Base-by-base conservation (phyloP, 169 alveolate genomes). In the Eimeria praecox region DNA sequence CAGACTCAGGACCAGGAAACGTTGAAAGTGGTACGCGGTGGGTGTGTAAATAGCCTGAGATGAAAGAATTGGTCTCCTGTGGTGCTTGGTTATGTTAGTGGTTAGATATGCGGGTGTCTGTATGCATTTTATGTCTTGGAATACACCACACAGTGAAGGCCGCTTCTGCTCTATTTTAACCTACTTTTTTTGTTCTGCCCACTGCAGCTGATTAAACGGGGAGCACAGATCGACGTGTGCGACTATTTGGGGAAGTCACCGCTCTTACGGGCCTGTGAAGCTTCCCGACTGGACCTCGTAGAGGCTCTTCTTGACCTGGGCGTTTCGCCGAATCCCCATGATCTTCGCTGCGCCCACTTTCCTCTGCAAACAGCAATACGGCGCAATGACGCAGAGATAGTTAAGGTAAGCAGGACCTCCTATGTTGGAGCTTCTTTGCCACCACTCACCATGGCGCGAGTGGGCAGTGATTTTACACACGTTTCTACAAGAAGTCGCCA, bases 171-270 rank as follows among this genome's bases (percentile, higher is more conserved):
- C 2, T 66, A 0, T 66, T 62, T 62, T 62, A 3, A 10, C 78
- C 44, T 66, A 66, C 78, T 20, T 3, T 54, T 52, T 30, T 64
- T 38, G 90, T 66, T 30, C 46, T 56, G 1, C 22, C 8, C 20
- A 52, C 27, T 42, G 78, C 95, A 88, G 95, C 96, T 98, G 82
- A 86, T 98, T 33, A 97, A 96, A 78, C 94, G 98, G 64, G 99
- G 99, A 22, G 99, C 99, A 38, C 96, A 98, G 82, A 96, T 98
- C 40, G 98, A 97, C 90, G 96, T 97, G 4, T 97, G 98, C 97
- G 98, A 98, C 95, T 97, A 97, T 89, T 80, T 98, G 92, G 98
- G 98, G 35, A 97, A 98, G 80, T 97, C 98, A 3, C 99, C 99
- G 66, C 92, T 98, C 40, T 97, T 96, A 42, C 97, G 94, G 56